These are phyloP conservation scores for Neurospora sp. DNA, from an alignment of 495 filamentous ascomycete genomes.

Conservation along the genomic window DNA sequence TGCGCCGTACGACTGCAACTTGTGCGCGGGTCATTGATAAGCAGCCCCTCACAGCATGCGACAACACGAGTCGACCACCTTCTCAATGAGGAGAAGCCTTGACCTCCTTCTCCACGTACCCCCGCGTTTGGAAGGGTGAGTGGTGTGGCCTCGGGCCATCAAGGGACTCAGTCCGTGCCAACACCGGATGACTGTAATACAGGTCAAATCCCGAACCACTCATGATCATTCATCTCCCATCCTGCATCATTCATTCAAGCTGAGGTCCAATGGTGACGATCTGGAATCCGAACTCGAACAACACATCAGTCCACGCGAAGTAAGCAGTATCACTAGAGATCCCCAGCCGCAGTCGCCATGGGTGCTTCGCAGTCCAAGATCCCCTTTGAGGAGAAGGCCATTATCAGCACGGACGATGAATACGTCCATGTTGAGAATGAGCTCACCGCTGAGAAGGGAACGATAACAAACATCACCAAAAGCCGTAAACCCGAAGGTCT, in stretches of 20 bases:
- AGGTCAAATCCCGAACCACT: background rate
- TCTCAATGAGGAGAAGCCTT: conserved; percentile 1
- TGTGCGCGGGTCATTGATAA: background rate
- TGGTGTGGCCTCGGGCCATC: background rate
- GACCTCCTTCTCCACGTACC: background rate
- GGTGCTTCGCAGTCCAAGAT: conserved; percentile 37
- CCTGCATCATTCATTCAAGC: background rate
- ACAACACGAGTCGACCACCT: background rate
- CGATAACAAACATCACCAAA: background rate
- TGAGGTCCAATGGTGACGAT: background rate
- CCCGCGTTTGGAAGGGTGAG: background rate
- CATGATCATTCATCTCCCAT: background rate
- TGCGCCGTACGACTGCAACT: background rate
- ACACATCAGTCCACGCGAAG: background rate
- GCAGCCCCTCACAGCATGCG: background rate
- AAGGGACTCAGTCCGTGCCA: background rate
- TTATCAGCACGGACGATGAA: conserved; percentile 30
- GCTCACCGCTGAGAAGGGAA: conserved; percentile 4
- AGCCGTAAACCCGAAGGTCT: conserved; percentile 30
- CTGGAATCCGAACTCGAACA: background rate
- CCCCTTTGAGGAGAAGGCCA: conserved; percentile 29
- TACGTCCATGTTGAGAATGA: conserved; percentile 33
- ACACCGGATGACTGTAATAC: background rate
- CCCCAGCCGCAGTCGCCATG: conserved; percentile 22
- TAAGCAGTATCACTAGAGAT: background rate